These are phyloP conservation scores for Berkeleyomyces rouxiae DNA, from an alignment of 2,329 filamentous ascomycete genomes.

Conservation along the genomic window DNA sequence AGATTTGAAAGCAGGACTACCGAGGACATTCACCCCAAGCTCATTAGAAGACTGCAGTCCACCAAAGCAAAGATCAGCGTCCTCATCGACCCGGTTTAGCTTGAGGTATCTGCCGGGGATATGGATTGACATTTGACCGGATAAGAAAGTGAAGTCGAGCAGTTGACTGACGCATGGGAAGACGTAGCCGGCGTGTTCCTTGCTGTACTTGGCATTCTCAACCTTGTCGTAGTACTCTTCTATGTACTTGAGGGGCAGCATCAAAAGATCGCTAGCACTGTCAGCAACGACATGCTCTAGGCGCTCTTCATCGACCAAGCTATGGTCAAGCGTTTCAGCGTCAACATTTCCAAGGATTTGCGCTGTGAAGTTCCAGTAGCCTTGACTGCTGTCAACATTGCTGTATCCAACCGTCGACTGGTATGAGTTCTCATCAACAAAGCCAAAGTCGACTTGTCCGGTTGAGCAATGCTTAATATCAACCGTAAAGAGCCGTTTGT, in stretches of 20 bases:
- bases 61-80: conserved; percentile 45
- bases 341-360: conserved; percentile 20
- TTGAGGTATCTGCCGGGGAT: conserved; percentile 36
- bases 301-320: too few species aligned
- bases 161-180: conserved; percentile 30
- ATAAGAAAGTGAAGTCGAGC: conserved; percentile 35
- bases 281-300: conserved; percentile 26
- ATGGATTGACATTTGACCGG: conserved; percentile 39
- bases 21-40: conserved; percentile 43
- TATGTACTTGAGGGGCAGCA: conserved; percentile 37
- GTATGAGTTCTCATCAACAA: conserved; percentile 47
- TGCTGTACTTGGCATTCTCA: conserved; percentile 25
- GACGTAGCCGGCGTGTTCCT: conserved; percentile 27
- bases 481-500: conserved; percentile 39
- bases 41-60: conserved; percentile 36
- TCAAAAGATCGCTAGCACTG: conserved; percentile 46
- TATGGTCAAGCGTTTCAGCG: background rate
- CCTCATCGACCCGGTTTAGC: conserved; percentile 30
- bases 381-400: conserved; percentile 38
- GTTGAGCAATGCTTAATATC: conserved; percentile 42
- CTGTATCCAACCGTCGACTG: conserved; percentile 41
- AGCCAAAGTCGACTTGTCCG: conserved; percentile 60
- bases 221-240: conserved; percentile 33
- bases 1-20: conserved; percentile 45
- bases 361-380: conserved; percentile 44